Base-by-base conservation (phyloP, 192 early-diverging fungal species). In the Podila minutissima region DNA sequence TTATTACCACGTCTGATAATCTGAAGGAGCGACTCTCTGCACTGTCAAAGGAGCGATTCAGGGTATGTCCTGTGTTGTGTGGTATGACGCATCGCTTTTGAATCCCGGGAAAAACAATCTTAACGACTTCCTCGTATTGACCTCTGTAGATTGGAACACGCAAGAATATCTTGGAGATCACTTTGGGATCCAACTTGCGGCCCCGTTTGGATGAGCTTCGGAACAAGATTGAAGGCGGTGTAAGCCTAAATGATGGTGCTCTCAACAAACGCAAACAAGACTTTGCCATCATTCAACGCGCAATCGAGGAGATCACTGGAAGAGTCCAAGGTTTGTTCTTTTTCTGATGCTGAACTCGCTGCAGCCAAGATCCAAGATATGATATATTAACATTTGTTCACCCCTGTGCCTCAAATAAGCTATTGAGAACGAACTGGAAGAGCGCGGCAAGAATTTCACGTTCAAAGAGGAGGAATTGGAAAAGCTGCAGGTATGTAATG, bases 151-250 rank as follows among this genome's bases (percentile, higher is more conserved):
- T 94, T 41, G 95, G 95, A 67, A 82, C 87, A 13, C 85, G 88
- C 10, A 94, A 93, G 49, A 92, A 89, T 51, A 86, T 90, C 20
- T 67, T 97, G 13, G 91, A 94, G 70, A 91, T 90, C 74, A 91
- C 93, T 74, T 82, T 97, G 37, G 81, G 88, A 0, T 85, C 89
- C 20, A 93, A 94, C 33, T 82, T 98, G 66, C 76, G 86, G 32
- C 87, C 92, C 58, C 83, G 89, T 38, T 77, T 90, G 22, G 89
- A 95, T 37, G 95, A 93, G 51, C 74, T 94, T 38, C 69, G 86
- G n/a, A 75, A 75, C 62, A 89, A 93, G 67, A 86, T 94, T 55
- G 89, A 91, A 53, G 82, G 69, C 22, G 67, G 86, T 46, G 73
- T 84, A 0, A 67, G 63, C 5, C 78, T 85, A 12, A 86, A 72